Conservation (phyloP, 140 eudicot genomes). For the Eryngium alpinum region DNA sequence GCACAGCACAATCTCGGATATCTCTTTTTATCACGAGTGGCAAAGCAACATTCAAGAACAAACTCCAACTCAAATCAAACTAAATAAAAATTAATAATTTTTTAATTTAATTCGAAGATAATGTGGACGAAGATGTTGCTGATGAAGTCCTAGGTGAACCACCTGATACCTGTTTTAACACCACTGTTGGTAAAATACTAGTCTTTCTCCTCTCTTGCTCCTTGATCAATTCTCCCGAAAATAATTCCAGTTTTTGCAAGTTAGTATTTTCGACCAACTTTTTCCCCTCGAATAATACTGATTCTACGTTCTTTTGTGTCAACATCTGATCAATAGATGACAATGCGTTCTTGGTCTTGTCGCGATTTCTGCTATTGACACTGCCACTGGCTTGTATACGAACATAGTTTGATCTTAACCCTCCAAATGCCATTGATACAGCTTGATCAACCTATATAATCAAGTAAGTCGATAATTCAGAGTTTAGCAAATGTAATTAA, state of each 20-base stretch:
- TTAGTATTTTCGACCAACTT: conserved; percentile 42
- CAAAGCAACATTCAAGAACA: conserved; percentile 6
- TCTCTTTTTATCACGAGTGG: conserved; percentile 7
- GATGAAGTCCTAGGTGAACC: conserved; percentile 60
- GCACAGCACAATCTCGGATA: conserved; percentile 15
- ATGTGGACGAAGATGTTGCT: conserved; percentile 51
- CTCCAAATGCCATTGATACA: conserved; percentile 76
- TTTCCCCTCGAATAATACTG: conserved; percentile 55
- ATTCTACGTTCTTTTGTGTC: conserved; percentile 54
- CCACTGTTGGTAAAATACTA: conserved; percentile 51
- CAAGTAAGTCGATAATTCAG: background rate
- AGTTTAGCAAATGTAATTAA: no score
- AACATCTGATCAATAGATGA: conserved; percentile 39
- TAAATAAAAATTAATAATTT: background rate
- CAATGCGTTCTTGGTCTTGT: conserved; percentile 11
- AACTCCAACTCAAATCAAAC: conserved; percentile 2
- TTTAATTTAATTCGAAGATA: conserved; percentile 38
- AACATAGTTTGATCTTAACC: conserved; percentile 34
- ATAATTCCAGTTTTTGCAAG: conserved; percentile 40
- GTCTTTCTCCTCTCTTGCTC: conserved; percentile 59
- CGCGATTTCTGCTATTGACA: conserved; percentile 10
- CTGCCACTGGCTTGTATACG: conserved; percentile 54
- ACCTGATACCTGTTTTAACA: conserved; percentile 34
- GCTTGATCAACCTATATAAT: conserved; percentile 70
- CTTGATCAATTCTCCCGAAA: conserved; percentile 44